phyloP scores from a whole-genome alignment of 331 rosid species.

The Saraca asoca region DNA sequence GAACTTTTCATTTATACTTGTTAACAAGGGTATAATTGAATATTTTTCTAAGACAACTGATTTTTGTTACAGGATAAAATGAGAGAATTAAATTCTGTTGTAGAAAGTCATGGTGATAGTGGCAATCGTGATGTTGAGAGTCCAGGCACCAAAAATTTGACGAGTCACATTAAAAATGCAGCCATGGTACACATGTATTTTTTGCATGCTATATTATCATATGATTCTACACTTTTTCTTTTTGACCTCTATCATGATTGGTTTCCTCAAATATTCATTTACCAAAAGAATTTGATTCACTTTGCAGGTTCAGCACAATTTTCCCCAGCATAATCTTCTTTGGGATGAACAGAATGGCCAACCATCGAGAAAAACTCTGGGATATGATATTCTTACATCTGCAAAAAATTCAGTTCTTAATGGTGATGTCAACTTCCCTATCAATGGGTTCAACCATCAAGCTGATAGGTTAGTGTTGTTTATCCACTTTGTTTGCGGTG shows the following conservation, averaged over 20 bases:
- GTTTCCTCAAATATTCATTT: conserved; percentile 16
- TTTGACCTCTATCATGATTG: conserved; percentile 14
- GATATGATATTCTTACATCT: conserved; percentile 33
- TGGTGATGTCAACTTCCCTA: conserved; percentile 32
- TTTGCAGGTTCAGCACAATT: conserved; percentile 54
- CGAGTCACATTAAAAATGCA: conserved; percentile 46
- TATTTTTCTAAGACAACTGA: conserved; percentile 20
- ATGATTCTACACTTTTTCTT: conserved; percentile 2
- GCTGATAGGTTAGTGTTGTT: conserved; percentile 44
- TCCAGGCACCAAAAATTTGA: conserved; percentile 47
- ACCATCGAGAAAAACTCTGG: conserved; percentile 39
- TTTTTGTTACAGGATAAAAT: conserved; percentile 67
- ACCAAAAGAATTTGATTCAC: conserved; percentile 17
- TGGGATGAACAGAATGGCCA: conserved; percentile 44
- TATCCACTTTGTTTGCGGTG: neutral
- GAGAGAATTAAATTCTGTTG: conserved; percentile 56
- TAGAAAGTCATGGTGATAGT: conserved; percentile 46
- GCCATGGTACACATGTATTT: conserved; percentile 58
- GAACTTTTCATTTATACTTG: conserved; percentile 18
- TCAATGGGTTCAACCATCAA: conserved; percentile 34
- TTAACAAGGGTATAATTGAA: conserved; percentile 17
- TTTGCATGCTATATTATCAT: conserved; percentile 20
- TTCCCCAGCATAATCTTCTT: conserved; percentile 39
- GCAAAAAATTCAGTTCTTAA: conserved; percentile 40
- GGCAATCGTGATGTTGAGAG: conserved; percentile 48